A percentile compares a stretch with the other conserved stretches of the same genome.
Evolutionary conservation across 345 rosid genomes (phyloP).

Genomic region (Geranium brycei): DNA sequence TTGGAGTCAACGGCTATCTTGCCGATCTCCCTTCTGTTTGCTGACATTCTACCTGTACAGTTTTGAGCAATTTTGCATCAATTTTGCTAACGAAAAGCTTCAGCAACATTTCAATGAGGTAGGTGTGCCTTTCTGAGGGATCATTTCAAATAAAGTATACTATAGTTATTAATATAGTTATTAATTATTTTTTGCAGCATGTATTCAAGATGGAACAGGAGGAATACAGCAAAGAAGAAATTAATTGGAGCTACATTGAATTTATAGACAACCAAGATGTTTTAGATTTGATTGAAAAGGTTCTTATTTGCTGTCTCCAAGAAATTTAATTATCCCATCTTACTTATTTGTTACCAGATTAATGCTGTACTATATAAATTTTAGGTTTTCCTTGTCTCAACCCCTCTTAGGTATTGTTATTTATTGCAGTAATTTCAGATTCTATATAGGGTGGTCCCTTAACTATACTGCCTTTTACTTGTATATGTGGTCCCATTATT

Average conservation of each 20-base stretch:
- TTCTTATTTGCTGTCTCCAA: constrained; percentile 16
- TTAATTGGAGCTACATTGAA: constrained; percentile 97
- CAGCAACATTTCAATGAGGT: constrained; percentile 99
- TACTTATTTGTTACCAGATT: no score
- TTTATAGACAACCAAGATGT: constrained; percentile 98
- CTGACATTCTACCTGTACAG: constrained; percentile 21
- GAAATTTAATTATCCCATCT: background rate
- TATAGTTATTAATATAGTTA: background rate
- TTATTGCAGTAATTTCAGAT: background rate
- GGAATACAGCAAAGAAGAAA: constrained; percentile 87
- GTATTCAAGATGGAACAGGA: constrained; percentile 99
- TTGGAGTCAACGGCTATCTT: background rate
- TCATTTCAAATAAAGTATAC: background rate
- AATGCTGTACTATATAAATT: background rate
- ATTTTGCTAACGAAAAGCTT: constrained; percentile 97
- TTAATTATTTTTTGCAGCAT: constrained; percentile 47
- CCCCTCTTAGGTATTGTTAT: background rate
- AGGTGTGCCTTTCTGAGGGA: constrained; percentile 9
- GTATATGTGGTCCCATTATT: no score
- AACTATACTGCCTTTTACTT: no score
- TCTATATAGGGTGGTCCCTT: no score
- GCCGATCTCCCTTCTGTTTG: background rate
- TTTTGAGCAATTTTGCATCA: constrained; percentile 98
- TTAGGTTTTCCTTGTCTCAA: background rate
- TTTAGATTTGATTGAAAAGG: constrained; percentile 96